phyloP scores from a whole-genome alignment of 1,139 yeast species.

The Eremothecium cymbalariae region DNA sequence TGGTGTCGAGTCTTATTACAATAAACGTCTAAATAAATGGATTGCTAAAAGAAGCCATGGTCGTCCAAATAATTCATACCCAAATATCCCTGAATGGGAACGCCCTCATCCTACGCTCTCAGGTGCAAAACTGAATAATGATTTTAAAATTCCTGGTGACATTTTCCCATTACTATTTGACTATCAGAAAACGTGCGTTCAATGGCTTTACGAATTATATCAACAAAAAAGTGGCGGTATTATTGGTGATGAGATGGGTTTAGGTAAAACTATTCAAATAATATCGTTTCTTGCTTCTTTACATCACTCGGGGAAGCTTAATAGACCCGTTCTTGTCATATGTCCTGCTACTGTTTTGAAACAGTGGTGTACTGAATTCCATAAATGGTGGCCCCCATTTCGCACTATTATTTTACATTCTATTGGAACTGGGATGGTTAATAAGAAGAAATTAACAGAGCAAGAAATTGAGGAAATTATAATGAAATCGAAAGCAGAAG shows the following conservation, averaged over 20 bases:
- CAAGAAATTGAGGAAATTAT: constrained; percentile 37
- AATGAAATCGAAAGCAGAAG: constrained; percentile 41
- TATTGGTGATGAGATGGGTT: constrained; percentile 96
- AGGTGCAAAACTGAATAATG: constrained; percentile 65
- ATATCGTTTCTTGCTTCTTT: constrained; percentile 85
- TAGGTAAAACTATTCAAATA: constrained; percentile 90
- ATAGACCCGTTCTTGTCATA: constrained; percentile 75
- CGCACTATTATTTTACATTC: constrained; percentile 82
- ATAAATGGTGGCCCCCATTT: constrained; percentile 97
- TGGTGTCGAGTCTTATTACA: constrained; percentile 63
- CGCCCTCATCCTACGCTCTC: constrained; percentile 70
- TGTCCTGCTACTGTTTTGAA: constrained; percentile 95
- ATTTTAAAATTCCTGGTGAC: constrained; percentile 80
- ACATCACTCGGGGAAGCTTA: constrained; percentile 67
- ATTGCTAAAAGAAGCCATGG: constrained; percentile 35
- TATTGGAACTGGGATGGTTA: constrained; percentile 80
- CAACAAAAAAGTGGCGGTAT: constrained; percentile 89
- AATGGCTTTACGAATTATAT: constrained; percentile 71
- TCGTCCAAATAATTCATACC: constrained; percentile 14
- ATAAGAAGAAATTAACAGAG: constrained; percentile 36
- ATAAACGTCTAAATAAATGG: constrained; percentile 56
- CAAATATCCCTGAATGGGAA: constrained; percentile 42
- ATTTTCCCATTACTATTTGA: constrained; percentile 79
- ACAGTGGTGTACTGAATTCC: constrained; percentile 95
- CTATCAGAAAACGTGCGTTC: constrained; percentile 89